Percentiles rank a stretch among this genome's conserved stretches.
Evolutionary conservation across 805 yeast genomes (phyloP).

Genomic region (Candida railenensis): DNA sequence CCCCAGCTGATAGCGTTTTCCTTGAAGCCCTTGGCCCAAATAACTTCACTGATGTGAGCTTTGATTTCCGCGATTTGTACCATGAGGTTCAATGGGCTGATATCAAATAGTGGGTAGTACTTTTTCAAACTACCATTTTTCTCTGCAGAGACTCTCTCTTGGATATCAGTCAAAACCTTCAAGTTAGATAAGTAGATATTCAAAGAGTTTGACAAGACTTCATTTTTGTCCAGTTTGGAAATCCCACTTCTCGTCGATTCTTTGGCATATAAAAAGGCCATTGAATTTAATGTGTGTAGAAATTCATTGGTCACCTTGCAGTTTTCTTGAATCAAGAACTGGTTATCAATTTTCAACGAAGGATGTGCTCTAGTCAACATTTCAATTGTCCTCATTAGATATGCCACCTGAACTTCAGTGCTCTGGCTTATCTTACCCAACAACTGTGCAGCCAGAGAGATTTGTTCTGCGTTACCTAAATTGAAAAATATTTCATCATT

Average conservation of each 20-base stretch:
- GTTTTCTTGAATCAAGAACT: conserved; percentile 23
- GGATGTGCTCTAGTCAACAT: conserved; percentile 33
- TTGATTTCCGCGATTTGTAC: conserved; percentile 30
- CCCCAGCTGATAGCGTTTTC: conserved; percentile 41
- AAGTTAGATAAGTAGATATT: conserved; percentile 38
- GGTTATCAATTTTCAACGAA: conserved; percentile 20
- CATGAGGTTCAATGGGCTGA: conserved; percentile 26
- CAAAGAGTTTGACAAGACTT: conserved; percentile 23
- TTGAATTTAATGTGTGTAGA: conserved; percentile 27
- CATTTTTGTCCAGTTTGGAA: conserved; percentile 9
- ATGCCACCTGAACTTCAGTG: conserved; percentile 17
- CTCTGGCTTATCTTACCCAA: conserved; percentile 23
- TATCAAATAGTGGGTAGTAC: conserved; percentile 36
- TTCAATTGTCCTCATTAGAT: conserved; percentile 28
- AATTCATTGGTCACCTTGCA: conserved; percentile 39
- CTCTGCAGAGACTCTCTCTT: conserved; percentile 1
- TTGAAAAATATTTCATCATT: conserved; percentile 36
- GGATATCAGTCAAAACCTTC: conserved; percentile 20
- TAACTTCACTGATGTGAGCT: conserved; percentile 40
- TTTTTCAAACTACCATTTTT: conserved; percentile 10
- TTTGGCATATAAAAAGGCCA: conserved; percentile 33
- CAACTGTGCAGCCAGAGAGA: conserved; percentile 39
- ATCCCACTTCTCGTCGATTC: conserved; percentile 6
- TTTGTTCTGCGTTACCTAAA: conserved; percentile 40
- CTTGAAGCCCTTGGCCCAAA: conserved; percentile 41